These are phyloP conservation scores for Cordia subcordata DNA, from an alignment of 257 asterid genomes.

Conservation along the genomic window DNA sequence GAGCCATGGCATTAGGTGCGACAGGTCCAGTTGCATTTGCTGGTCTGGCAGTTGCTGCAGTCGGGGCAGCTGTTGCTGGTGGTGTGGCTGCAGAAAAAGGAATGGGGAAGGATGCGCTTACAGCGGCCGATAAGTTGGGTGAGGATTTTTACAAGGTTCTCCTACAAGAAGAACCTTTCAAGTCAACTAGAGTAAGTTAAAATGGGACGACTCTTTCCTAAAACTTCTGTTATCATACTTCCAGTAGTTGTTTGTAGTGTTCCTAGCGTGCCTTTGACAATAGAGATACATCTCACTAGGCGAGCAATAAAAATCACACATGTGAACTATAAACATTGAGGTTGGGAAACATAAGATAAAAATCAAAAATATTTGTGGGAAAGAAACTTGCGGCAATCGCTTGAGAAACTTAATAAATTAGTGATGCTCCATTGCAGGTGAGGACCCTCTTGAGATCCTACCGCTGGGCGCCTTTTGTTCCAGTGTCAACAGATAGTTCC, in stretches of 20 bases:
- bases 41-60: conserved; percentile 68
- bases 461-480: conserved; percentile 79
- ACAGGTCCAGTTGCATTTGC: conserved; percentile 75
- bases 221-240: not conserved
- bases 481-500: conserved; percentile 60
- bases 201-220: not conserved
- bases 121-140: conserved; percentile 67
- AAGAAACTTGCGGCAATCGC: not conserved
- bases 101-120: conserved; percentile 60
- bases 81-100: conserved; percentile 67
- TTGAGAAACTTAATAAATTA: not conserved
- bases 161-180: conserved; percentile 88
- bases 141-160: conserved; percentile 87
- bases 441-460: conserved; percentile 64
- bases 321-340: not conserved
- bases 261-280: not conserved
- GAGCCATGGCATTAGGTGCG: conserved; percentile 74
- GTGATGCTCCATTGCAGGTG: conserved; percentile 37
- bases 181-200: conserved; percentile 59
- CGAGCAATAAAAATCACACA: not conserved
- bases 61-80: conserved; percentile 84
- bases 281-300: not conserved
- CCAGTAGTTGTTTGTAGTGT: not conserved
- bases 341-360: not conserved
- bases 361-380: not conserved